Evolutionary conservation across 805 yeast species (phyloP).

Genomic region (Debaryomyces tyrocola): DNA sequence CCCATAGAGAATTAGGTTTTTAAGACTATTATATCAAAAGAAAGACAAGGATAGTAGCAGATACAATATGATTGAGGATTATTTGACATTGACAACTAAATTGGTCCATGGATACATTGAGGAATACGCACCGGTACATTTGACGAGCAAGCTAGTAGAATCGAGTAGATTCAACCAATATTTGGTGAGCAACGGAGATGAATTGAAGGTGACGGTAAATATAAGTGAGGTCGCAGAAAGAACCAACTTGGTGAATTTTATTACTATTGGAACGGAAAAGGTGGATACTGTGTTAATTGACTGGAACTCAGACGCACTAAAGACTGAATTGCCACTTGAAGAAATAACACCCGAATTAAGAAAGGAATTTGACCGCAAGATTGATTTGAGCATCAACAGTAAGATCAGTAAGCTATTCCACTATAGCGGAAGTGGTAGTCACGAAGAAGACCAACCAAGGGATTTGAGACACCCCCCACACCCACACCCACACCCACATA

Average conservation of each 20-base stretch:
- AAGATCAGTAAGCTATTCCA: constrained; percentile 1
- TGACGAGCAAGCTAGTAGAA: constrained; percentile 6
- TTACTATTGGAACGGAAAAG: constrained; percentile 7
- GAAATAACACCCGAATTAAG: constrained; percentile 6
- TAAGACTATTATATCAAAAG: no score
- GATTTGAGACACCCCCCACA: neutral
- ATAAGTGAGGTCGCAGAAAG: constrained; percentile 6
- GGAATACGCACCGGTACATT: constrained; percentile 7
- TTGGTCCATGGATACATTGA: constrained; percentile 21
- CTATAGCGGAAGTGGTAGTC: neutral
- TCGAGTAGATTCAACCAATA: constrained; percentile 10
- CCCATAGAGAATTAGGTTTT: no score
- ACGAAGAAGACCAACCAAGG: neutral
- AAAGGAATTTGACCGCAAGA: constrained; percentile 14
- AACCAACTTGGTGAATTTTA: constrained; percentile 5
- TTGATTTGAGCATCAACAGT: constrained; percentile 19
- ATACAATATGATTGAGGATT: constrained; percentile 7
- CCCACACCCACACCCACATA: neutral
- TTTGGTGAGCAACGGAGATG: neutral
- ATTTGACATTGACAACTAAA: constrained; percentile 20
- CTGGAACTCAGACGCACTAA: constrained; percentile 19
- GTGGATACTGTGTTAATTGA: constrained; percentile 21
- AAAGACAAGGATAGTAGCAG: no score
- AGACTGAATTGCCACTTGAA: constrained; percentile 21
- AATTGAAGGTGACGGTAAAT: constrained; percentile 6